A percentile compares a stretch with the other conserved stretches of the same genome.
phyloP scores from a whole-genome alignment of 257 asterid genomes.

The Fraxinus excelsior region DNA sequence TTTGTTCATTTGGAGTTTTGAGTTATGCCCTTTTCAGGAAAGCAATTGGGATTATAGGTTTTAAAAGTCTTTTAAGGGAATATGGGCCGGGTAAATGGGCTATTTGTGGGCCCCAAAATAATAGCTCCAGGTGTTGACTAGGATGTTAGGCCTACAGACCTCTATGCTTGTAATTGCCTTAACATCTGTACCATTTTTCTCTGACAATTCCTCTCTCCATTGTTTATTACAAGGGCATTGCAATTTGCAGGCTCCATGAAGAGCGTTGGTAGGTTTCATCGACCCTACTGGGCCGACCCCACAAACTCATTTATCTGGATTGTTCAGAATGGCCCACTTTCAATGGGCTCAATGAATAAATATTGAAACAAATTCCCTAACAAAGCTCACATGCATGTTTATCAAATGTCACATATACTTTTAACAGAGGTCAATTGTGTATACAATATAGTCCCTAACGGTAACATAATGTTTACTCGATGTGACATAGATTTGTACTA shows the following conservation, averaged over 20 bases:
- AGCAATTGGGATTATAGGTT: too few relatives aligned
- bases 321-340: conserved; percentile 41
- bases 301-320: conserved; percentile 42
- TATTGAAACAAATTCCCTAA: too few relatives aligned
- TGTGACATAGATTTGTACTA: too few relatives aligned
- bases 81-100: conserved; percentile 58
- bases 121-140: conserved; percentile 78
- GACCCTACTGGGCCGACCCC: conserved; percentile 55
- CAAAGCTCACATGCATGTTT: too few relatives aligned
- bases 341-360: conserved; percentile 29
- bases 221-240: conserved; percentile 4
- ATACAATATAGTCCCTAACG: too few relatives aligned
- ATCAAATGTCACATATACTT: too few relatives aligned
- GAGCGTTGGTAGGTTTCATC: conserved; percentile 71
- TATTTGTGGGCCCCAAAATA: conserved; percentile 75
- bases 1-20: too few relatives aligned
- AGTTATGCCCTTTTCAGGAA: too few relatives aligned
- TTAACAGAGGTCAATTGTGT: too few relatives aligned
- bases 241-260: conserved; percentile 66
- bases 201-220: conserved; percentile 31
- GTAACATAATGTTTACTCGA: too few relatives aligned
- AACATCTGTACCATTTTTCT: conserved; percentile 29
- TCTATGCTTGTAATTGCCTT: conserved; percentile 43
- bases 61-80: conserved; percentile 17
- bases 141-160: conserved; percentile 63